phyloP scores from a whole-genome alignment of 805 yeast species.

The Starmerella khaoyaiensis region DNA sequence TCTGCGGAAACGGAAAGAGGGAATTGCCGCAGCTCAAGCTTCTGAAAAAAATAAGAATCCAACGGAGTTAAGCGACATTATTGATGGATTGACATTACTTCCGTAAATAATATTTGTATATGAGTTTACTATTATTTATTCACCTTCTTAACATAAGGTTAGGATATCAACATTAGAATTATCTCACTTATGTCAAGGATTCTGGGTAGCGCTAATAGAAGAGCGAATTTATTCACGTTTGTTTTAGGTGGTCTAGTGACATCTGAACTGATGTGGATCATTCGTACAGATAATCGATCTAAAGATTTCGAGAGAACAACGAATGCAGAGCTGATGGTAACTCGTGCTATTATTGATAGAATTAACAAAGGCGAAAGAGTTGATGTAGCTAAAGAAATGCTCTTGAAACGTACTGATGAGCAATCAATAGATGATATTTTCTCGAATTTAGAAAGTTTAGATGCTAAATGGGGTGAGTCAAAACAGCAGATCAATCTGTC shows the following conservation, averaged over 20 bases:
- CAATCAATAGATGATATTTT: conserved; percentile 22
- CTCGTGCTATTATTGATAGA: conserved; percentile 32
- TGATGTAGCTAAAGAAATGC: conserved; percentile 33
- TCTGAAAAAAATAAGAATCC: not conserved
- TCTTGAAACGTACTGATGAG: conserved; percentile 15
- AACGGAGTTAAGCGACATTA: not conserved
- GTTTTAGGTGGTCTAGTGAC: conserved; percentile 35
- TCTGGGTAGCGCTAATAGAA: not conserved
- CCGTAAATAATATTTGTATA: too few relatives aligned
- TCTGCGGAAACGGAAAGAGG: conserved; percentile 9
- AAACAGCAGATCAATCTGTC: conserved; percentile 2
- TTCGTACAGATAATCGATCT: conserved; percentile 31
- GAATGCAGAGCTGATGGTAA: conserved; percentile 29
- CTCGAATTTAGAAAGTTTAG: conserved; percentile 23
- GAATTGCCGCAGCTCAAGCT: too few relatives aligned
- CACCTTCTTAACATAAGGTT: too few relatives aligned
- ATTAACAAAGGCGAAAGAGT: conserved; percentile 32
- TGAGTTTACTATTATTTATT: too few relatives aligned
- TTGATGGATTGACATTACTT: too few relatives aligned
- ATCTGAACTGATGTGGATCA: conserved; percentile 37
- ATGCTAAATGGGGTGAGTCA: conserved; percentile 20
- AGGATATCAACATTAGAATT: too few relatives aligned
- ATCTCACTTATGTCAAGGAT: not conserved
- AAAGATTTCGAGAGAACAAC: conserved; percentile 33
- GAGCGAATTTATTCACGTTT: conserved; percentile 6